A percentile compares a stretch with the other conserved stretches of the same genome.
phyloP scores from a whole-genome alignment of 2,329 filamentous ascomycete species.

The Eutypa lata region DNA sequence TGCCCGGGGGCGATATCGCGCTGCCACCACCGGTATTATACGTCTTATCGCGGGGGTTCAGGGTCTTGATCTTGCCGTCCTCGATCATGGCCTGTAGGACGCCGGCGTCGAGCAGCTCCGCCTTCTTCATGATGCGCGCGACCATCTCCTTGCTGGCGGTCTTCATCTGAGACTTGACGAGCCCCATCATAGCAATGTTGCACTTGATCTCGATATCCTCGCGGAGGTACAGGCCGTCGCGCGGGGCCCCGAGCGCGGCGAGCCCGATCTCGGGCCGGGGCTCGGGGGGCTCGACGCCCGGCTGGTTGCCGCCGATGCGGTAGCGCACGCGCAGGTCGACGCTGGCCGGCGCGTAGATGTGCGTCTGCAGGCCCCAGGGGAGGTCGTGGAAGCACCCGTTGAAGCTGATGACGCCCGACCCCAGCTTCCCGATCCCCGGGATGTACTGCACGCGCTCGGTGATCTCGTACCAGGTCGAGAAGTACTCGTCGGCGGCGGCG shows the following conservation, averaged over 20 bases:
- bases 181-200: constrained; percentile 62
- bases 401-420: constrained; percentile 64
- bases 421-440: constrained; percentile 63
- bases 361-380: constrained; percentile 69
- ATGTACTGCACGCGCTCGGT: constrained; percentile 65
- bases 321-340: constrained; percentile 68
- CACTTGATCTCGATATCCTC: constrained; percentile 70
- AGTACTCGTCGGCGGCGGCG: constrained; percentile 67
- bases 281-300: constrained; percentile 61
- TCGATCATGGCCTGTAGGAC: constrained; percentile 66
- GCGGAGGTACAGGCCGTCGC: constrained; percentile 64
- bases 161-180: constrained; percentile 66
- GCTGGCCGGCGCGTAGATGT: constrained; percentile 66
- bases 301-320: constrained; percentile 65
- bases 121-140: constrained; percentile 66
- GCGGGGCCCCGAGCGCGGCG: constrained; percentile 54
- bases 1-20: constrained; percentile 11
- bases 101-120: constrained; percentile 65
- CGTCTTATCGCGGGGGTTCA: constrained; percentile 42
- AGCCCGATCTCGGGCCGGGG: constrained; percentile 56
- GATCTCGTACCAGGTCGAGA: constrained; percentile 73
- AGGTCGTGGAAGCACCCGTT: constrained; percentile 71
- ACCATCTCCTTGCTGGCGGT: constrained; percentile 67
- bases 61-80: constrained; percentile 59
- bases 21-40: constrained; percentile 19